phyloP scores from a whole-genome alignment of 768 basidiomycete genomes.

The Leccinum olivaceopallidum region DNA sequence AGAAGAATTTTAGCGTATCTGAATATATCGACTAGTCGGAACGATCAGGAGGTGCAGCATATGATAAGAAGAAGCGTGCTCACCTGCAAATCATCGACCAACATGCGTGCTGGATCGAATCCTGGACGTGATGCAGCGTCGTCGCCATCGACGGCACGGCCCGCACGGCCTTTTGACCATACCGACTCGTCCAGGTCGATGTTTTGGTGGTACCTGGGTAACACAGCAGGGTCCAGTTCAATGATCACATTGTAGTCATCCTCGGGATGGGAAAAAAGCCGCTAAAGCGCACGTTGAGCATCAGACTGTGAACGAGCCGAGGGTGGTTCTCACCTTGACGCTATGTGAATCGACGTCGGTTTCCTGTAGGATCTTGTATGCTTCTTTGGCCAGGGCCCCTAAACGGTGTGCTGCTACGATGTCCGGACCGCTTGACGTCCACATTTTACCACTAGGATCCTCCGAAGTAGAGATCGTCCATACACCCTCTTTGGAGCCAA shows the following conservation, averaged over 20 bases:
- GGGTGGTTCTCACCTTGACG: constrained; percentile 52
- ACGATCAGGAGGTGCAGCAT: constrained; percentile 3
- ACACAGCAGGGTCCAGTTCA: constrained; percentile 59
- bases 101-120: constrained; percentile 74
- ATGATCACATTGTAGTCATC: constrained; percentile 86
- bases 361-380: constrained; percentile 57
- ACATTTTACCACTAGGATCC: constrained; percentile 72
- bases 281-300: constrained; percentile 40
- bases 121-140: constrained; percentile 50
- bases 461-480: constrained; percentile 82
- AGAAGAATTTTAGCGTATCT: constrained; percentile 81
- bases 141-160: constrained; percentile 31
- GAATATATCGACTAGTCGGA: constrained; percentile 60
- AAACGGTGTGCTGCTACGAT: constrained; percentile 74
- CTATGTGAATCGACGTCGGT: constrained; percentile 51
- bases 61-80: constrained; percentile 14
- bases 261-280: constrained; percentile 82
- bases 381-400: constrained; percentile 71
- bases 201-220: constrained; percentile 78
- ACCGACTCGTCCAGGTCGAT: constrained; percentile 50
- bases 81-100: constrained; percentile 76
- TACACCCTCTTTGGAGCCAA: constrained; percentile 45
- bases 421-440: constrained; percentile 71
- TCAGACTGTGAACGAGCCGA: not conserved
- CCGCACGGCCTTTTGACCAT: constrained; percentile 40